Percentiles rank a stretch among this genome's conserved stretches.
These are phyloP conservation scores for Zanthoxylum bungeanum DNA, from an alignment of 345 rosid species.

Conservation along the genomic window DNA sequence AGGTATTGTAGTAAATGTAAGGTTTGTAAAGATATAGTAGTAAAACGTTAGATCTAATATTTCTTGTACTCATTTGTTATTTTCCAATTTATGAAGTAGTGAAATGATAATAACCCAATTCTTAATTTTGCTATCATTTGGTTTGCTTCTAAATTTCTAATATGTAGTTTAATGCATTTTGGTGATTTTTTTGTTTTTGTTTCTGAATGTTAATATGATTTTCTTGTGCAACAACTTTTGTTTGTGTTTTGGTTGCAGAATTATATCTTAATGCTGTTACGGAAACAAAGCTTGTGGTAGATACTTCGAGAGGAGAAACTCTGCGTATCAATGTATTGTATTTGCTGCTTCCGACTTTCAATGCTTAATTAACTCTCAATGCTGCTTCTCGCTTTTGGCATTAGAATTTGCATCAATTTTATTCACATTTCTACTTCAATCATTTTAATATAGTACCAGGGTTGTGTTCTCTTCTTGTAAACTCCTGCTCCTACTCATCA, in stretches of 20 bases:
- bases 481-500: not conserved
- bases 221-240: not conserved
- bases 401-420: conserved; percentile 2
- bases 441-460: not conserved
- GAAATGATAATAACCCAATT: too few relatives aligned
- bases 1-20: too few relatives aligned
- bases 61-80: too few relatives aligned
- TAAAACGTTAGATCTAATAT: too few relatives aligned
- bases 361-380: too few relatives aligned
- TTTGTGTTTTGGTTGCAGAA: conserved; percentile 44
- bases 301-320: conserved; percentile 92
- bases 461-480: not conserved
- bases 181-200: not conserved
- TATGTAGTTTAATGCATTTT: not conserved
- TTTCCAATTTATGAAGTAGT: too few relatives aligned
- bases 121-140: not conserved
- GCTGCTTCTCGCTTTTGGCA: not conserved
- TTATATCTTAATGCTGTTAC: conserved; percentile 78
- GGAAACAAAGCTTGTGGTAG: conserved; percentile 93
- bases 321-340: conserved; percentile 76
- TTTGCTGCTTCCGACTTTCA: conserved; percentile 3
- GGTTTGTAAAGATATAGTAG: too few relatives aligned
- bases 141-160: not conserved
- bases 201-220: not conserved
- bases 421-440: not conserved